phyloP scores from a whole-genome alignment of 23 red algal species.

The Chondrus crispus region DNA sequence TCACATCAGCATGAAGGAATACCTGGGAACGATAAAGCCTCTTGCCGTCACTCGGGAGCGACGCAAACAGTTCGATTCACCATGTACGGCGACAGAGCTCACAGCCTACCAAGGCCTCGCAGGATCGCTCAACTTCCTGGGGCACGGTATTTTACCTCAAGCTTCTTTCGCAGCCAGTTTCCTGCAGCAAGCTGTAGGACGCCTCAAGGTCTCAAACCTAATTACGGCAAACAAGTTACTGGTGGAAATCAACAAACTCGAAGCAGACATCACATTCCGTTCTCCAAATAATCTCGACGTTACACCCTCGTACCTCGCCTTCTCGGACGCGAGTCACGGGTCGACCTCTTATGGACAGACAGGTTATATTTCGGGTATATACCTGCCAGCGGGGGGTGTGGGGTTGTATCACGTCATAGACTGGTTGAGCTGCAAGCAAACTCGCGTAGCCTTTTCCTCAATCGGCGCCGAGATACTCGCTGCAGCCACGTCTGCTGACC shows the following conservation, averaged over 20 bases:
- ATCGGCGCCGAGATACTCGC: neutral
- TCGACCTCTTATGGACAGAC: neutral
- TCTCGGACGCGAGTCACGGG: neutral
- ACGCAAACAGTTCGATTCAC: neutral
- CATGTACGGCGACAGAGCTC: neutral
- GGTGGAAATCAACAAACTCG: neutral
- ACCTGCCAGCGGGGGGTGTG: neutral
- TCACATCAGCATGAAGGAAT: neutral
- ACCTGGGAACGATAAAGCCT: neutral
- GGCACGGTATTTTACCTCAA: constrained; percentile 6
- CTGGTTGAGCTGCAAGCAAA: neutral
- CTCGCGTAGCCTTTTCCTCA: neutral
- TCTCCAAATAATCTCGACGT: neutral
- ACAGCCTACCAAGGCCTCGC: neutral
- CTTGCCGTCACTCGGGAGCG: neutral
- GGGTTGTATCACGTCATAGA: neutral
- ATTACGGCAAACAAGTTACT: constrained; percentile 12
- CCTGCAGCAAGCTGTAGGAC: neutral
- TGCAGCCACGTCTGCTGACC: no score
- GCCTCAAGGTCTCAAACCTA: neutral
- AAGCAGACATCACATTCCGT: neutral
- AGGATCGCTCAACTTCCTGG: constrained; percentile 3
- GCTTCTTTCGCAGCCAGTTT: constrained; percentile 17
- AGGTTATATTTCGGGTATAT: neutral
- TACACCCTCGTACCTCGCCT: neutral